phyloP scores from a whole-genome alignment of 78 protist species.

The Pigoraptor vietnamica region DNA sequence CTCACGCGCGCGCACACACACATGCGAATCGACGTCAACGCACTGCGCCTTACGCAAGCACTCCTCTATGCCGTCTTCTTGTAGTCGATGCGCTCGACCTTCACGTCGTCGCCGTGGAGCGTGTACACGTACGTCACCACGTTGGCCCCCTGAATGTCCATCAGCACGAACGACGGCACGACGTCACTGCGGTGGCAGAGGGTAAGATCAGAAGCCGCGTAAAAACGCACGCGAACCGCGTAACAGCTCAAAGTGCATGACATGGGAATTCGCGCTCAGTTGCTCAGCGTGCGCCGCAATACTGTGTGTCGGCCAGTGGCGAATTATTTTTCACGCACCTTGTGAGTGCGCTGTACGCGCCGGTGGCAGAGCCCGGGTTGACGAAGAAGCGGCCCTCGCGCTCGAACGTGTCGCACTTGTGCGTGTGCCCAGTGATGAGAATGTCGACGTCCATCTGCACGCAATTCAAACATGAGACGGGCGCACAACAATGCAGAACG shows the following conservation, averaged over 20 bases:
- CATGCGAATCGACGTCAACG: no score
- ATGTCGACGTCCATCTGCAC: slow-evolving; percentile 90
- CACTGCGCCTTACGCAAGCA: no score
- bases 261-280: no score
- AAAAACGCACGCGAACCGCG: background rate
- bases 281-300: no score
- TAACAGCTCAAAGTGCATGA: background rate
- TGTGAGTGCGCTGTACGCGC: slow-evolving; percentile 76
- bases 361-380: slow-evolving; percentile 99
- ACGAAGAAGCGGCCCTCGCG: slow-evolving; percentile 81
- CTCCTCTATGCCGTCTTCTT: background rate
- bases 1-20: no score
- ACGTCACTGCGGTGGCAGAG: slow-evolving; percentile 55
- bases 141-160: slow-evolving; percentile 84
- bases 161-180: slow-evolving; percentile 87
- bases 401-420: slow-evolving; percentile 57
- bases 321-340: slow-evolving; percentile 21
- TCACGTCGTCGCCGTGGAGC: slow-evolving; percentile 56
- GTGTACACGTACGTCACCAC: slow-evolving; percentile 59
- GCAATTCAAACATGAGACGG: background rate
- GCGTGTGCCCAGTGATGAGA: slow-evolving; percentile 91
- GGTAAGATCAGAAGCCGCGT: background rate
- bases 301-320: no score
- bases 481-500: background rate
- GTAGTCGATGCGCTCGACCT: slow-evolving; percentile 47